phyloP scores from a whole-genome alignment of 768 basidiomycete genomes.

The Amanita thiersii region DNA sequence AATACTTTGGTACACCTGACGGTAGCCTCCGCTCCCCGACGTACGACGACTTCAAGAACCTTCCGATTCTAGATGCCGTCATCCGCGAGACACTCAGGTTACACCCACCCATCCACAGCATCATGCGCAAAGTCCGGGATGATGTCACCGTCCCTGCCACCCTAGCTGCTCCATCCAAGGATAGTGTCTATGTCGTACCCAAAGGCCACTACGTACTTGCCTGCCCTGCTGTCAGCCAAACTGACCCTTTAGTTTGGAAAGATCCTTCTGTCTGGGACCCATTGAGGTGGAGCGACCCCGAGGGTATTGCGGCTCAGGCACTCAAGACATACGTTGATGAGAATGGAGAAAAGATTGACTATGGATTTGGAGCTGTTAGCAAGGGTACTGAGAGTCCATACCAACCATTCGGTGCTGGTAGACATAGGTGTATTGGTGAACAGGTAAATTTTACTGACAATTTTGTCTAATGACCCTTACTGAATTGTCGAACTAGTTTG shows the following conservation, averaged over 20 bases:
- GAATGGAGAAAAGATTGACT: constrained; percentile 86
- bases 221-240: constrained; percentile 79
- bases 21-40: constrained; percentile 74
- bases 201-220: constrained; percentile 88
- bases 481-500: constrained; percentile 50
- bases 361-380: constrained; percentile 90
- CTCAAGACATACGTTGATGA: constrained; percentile 69
- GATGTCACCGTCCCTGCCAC: constrained; percentile 78
- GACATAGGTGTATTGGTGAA: constrained; percentile 93
- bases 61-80: constrained; percentile 79
- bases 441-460: constrained; percentile 35
- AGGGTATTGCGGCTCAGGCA: constrained; percentile 76
- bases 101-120: constrained; percentile 94
- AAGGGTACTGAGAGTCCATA: constrained; percentile 96
- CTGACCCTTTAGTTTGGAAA: constrained; percentile 81
- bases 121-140: constrained; percentile 86
- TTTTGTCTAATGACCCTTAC: not conserved
- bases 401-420: constrained; percentile 95
- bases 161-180: constrained; percentile 70
- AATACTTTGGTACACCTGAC: constrained; percentile 70
- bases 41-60: constrained; percentile 77
- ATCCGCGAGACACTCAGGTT: constrained; percentile 91
- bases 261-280: constrained; percentile 71
- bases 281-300: constrained; percentile 75
- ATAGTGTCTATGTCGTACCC: constrained; percentile 76